phyloP scores from a whole-genome alignment of 192 early-diverging fungal genomes.

The Kickxella alabastrina region DNA sequence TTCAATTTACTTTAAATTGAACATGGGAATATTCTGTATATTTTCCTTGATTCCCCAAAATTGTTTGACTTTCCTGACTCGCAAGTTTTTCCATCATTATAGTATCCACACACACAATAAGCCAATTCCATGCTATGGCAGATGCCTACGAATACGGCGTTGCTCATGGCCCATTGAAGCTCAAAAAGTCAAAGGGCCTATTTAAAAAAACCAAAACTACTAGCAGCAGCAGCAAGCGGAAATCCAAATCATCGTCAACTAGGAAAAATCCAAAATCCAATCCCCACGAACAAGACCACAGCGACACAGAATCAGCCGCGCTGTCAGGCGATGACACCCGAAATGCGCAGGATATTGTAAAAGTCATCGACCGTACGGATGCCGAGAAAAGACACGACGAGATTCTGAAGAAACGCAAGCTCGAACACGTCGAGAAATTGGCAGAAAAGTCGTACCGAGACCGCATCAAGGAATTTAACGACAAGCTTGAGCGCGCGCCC shows the following conservation, averaged over 20 bases:
- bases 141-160: conserved; percentile 45
- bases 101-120: too few species aligned
- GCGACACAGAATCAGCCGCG: neutral
- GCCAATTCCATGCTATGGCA: conserved; percentile 28
- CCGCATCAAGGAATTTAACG: conserved; percentile 58
- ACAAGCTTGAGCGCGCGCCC: conserved; percentile 54
- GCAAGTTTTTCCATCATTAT: too few species aligned
- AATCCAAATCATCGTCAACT: too few species aligned
- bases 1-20: too few species aligned
- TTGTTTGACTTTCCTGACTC: too few species aligned
- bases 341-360: too few species aligned
- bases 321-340: too few species aligned
- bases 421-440: conserved; percentile 39
- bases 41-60: too few species aligned
- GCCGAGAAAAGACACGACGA: conserved; percentile 31
- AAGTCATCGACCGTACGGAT: conserved; percentile 8
- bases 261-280: neutral
- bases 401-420: conserved; percentile 14
- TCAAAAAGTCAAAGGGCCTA: conserved; percentile 21
- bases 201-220: conserved; percentile 37
- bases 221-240: neutral
- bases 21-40: too few species aligned
- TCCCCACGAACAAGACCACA: neutral
- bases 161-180: conserved; percentile 27
- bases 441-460: conserved; percentile 49